phyloP scores from a whole-genome alignment of 2,329 filamentous ascomycete genomes.

The Phyllosticta paracitricarpa region DNA sequence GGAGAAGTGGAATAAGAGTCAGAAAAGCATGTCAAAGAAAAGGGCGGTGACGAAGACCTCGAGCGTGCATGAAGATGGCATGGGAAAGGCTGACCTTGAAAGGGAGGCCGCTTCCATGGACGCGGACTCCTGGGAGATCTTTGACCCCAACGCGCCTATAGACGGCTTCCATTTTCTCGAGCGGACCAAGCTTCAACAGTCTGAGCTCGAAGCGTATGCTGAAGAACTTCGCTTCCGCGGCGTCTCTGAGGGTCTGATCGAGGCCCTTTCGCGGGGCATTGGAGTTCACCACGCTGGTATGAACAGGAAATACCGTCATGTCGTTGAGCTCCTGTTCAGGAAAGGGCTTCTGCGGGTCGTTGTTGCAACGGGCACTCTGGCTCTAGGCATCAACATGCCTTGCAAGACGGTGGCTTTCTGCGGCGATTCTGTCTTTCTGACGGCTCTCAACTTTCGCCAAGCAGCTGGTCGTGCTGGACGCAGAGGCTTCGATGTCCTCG shows the following conservation, averaged over 20 bases:
- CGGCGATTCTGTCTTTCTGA: conserved; percentile 63
- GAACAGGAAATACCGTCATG: conserved; percentile 66
- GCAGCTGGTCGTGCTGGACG: conserved; percentile 68
- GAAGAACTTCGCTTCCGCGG: conserved; percentile 41
- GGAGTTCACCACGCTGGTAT: conserved; percentile 73
- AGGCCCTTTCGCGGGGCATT: conserved; percentile 55
- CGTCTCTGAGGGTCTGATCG: conserved; percentile 45
- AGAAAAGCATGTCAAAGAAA: conserved; percentile 17
- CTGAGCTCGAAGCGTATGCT: conserved; percentile 50
- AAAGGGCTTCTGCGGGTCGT: conserved; percentile 61
- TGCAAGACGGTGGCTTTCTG: conserved; percentile 73
- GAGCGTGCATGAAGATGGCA: conserved; percentile 37
- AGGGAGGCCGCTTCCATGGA: conserved; percentile 49
- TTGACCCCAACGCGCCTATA: conserved; percentile 56
- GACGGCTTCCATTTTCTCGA: conserved; percentile 59
- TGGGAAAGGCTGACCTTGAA: conserved; percentile 47
- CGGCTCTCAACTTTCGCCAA: conserved; percentile 67
- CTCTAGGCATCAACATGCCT: conserved; percentile 70
- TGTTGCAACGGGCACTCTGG: conserved; percentile 65
- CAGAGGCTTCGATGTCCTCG: conserved; percentile 69
- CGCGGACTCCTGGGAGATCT: conserved; percentile 46
- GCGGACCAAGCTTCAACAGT: conserved; percentile 44
- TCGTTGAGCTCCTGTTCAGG: conserved; percentile 64
- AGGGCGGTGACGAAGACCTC: conserved; percentile 35
- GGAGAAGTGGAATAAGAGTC: conserved; percentile 45